Base-by-base conservation (phyloP, 2,329 filamentous ascomycete genomes). In the Phyllachora maydis region DNA sequence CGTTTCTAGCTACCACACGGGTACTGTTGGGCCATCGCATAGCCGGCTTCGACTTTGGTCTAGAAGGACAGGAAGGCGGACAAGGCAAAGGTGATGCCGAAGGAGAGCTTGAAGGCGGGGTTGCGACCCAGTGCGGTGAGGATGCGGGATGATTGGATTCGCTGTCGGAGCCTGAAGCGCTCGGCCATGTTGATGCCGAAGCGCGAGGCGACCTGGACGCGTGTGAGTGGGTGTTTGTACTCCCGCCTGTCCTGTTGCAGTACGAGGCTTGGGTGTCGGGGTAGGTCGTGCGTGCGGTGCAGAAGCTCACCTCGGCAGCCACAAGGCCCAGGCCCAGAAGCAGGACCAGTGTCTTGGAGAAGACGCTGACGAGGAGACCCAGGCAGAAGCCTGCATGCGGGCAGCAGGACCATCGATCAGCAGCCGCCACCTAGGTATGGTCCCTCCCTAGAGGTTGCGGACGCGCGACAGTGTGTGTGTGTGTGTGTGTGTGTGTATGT, bases 61-160 rank as follows among this genome's bases (percentile, higher is more conserved):
- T 37, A 49, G 32, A 56, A 54, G 19, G 45, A 56, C 57, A 55
- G 51, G 32, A 75, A 74, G 3, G 63, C 66, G 23, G 73, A 72
- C 38, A 82, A 46, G 14, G 71, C 63, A 47, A 82, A 82, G 14
- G 75, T 74, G 19, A 65, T 38, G n/a, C 68, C 65, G 42, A 83
- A 82, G 3, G 70, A 67, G 12, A 70, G 41, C 39, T 72, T 74
- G 40, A 76, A 73, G 11, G 62, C 61, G 3, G 65, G 58, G 34
- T 68, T 63, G 29, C 60, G 54, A 35, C 60, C 54, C 25, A 72
- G 45, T 21, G 58, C 49, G 4, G 52, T 53, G 21, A 57, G 41
- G 19, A 64, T 35, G 10, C 47, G 41, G 19, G 52, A 54, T 23
- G 41, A 35, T 12, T 41, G 37, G 12, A 50, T 26, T 11, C 38